Percentiles rank a stretch among this genome's conserved stretches.
Conservation (phyloP, 345 rosid genomes). For the Brassica cretica region DNA sequence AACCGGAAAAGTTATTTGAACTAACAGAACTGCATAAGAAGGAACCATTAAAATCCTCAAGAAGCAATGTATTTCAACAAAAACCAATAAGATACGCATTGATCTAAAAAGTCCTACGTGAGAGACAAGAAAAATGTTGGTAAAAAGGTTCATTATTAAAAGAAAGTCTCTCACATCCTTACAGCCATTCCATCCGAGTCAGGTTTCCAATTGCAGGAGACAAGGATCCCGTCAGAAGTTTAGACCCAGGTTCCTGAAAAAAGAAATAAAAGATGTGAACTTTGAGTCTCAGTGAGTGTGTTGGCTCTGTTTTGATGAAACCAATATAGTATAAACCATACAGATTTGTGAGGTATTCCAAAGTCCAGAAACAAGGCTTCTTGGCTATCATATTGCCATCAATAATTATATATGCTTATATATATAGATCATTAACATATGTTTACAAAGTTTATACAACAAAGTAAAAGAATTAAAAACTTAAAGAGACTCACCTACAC, state of each 20-base stretch:
- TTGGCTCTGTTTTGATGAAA: background rate
- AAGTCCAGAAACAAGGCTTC: conserved; percentile 28
- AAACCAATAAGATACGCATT: conserved; percentile 34
- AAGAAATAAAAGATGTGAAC: background rate
- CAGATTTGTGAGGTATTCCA: conserved; percentile 38
- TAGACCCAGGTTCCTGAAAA: conserved; percentile 37
- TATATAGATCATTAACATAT: too few relatives aligned
- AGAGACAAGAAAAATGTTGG: background rate
- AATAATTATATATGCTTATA: too few relatives aligned
- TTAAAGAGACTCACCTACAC: background rate
- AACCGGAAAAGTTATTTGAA: conserved; percentile 67
- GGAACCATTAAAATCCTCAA: conserved; percentile 7
- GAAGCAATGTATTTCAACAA: background rate
- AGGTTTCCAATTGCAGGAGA: conserved; percentile 38
- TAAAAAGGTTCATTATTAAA: background rate
- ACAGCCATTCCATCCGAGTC: conserved; percentile 58
- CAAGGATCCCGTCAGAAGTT: conserved; percentile 34
- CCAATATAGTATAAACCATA: conserved; percentile 1
- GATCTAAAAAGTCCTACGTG: conserved; percentile 49
- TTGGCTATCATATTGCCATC: too few relatives aligned
- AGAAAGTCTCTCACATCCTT: conserved; percentile 23
- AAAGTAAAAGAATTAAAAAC: too few relatives aligned
- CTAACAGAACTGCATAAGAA: conserved; percentile 43
- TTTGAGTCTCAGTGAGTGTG: conserved; percentile 1
- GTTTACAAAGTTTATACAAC: too few relatives aligned